These are phyloP conservation scores for Omphalotus guepiniiformis DNA, from an alignment of 768 basidiomycete species.

Conservation along the genomic window DNA sequence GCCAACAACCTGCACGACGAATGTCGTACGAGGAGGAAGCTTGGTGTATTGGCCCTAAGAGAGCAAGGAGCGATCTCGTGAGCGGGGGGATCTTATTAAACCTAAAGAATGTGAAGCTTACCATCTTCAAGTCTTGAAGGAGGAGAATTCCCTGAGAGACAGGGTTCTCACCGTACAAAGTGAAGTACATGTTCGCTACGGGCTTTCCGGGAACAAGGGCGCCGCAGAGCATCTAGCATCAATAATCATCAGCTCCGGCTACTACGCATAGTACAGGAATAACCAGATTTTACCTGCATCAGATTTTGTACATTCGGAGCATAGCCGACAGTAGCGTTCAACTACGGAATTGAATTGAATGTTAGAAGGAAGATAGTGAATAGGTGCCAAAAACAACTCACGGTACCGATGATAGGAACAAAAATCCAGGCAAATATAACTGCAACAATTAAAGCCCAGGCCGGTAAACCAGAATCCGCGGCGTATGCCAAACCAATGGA, in stretches of 20 bases:
- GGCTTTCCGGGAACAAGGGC: slow-evolving; percentile 41
- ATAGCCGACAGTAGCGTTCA: slow-evolving; percentile 40
- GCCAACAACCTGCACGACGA: slow-evolving; percentile 48
- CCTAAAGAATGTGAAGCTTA: slow-evolving; percentile 10
- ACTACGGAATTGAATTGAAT: slow-evolving; percentile 12
- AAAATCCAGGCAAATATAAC: slow-evolving; percentile 43
- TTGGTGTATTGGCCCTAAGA: slow-evolving; percentile 40
- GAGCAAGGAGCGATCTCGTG: background rate
- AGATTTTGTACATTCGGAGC: slow-evolving; percentile 29
- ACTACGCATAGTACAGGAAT: background rate
- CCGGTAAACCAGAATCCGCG: slow-evolving; percentile 31
- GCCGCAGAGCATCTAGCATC: slow-evolving; percentile 39
- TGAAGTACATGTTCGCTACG: slow-evolving; percentile 36
- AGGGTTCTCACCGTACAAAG: slow-evolving; percentile 30
- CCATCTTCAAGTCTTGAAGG: slow-evolving; percentile 28
- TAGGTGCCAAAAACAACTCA: too few relatives aligned
- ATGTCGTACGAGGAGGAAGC: slow-evolving; percentile 56
- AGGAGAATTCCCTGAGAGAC: slow-evolving; percentile 25
- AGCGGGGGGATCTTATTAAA: too few relatives aligned
- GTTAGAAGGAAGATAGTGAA: background rate
- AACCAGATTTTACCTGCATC: slow-evolving; percentile 26
- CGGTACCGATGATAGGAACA: slow-evolving; percentile 45
- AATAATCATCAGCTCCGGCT: background rate
- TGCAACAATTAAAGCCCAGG: slow-evolving; percentile 36
- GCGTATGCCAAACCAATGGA: slow-evolving; percentile 31